Evolutionary conservation across 495 filamentous ascomycete species (phyloP).

Genomic region (Paragyromitra xinjiangensis): DNA sequence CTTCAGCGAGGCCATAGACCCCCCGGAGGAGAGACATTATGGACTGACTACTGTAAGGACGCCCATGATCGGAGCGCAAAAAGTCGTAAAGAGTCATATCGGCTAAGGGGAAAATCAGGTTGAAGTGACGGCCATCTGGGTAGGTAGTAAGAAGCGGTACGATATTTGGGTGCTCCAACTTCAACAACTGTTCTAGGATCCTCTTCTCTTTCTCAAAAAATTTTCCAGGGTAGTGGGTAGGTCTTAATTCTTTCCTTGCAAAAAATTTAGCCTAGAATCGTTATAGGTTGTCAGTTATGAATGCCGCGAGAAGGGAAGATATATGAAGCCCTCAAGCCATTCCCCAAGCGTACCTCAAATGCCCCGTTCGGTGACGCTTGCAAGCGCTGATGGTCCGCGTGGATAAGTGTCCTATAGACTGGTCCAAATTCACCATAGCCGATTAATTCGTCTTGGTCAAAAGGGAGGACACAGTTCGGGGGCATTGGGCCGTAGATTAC

Average conservation of each 20-base stretch:
- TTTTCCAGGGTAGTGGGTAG: too few species aligned
- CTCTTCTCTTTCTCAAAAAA: neutral
- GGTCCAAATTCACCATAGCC: neutral
- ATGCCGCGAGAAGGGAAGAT: neutral
- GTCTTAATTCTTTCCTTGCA: neutral
- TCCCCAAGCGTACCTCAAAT: neutral
- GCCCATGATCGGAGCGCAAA: neutral
- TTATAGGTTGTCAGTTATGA: neutral
- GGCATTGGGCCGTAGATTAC: neutral
- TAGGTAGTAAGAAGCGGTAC: neutral
- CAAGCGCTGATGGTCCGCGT: neutral
- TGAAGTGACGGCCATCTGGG: neutral
- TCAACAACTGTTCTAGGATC: neutral
- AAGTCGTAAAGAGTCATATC: neutral
- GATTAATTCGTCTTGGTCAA: neutral
- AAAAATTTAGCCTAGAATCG: neutral
- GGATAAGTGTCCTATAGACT: neutral
- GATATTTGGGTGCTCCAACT: neutral
- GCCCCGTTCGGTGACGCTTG: neutral
- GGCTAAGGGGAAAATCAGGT: neutral
- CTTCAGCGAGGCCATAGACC: constrained; percentile 16
- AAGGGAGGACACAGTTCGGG: neutral
- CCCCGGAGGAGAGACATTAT: neutral
- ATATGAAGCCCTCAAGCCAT: neutral
- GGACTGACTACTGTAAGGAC: neutral